Evolutionary conservation across 352 stramenopile species (phyloP).

Genomic region (Phytophthora ohioensis): DNA sequence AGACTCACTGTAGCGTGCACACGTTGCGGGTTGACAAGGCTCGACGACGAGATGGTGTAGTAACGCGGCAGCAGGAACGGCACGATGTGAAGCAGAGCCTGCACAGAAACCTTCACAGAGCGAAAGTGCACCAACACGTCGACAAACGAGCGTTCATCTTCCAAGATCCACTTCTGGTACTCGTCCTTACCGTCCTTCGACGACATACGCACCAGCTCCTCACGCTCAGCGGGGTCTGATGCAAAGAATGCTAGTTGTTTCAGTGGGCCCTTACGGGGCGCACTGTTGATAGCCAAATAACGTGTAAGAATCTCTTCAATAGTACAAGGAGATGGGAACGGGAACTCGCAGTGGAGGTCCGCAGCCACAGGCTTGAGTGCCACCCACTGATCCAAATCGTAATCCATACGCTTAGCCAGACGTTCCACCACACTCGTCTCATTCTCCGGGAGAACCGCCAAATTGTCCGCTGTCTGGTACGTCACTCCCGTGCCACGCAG

Average conservation of each 20-base stretch:
- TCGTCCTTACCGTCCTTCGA: slow-evolving; percentile 93
- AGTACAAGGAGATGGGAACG: slow-evolving; percentile 96
- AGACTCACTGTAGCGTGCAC: slow-evolving; percentile 97
- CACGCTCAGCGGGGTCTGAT: slow-evolving; percentile 57
- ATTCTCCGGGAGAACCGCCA: slow-evolving; percentile 95
- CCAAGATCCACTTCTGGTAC: slow-evolving; percentile 94
- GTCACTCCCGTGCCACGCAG: slow-evolving; percentile 81
- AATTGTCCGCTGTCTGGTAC: slow-evolving; percentile 95
- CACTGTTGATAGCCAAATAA: slow-evolving; percentile 95
- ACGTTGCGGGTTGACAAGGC: slow-evolving; percentile 88
- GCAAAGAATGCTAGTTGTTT: slow-evolving; percentile 88
- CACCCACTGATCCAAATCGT: slow-evolving; percentile 93
- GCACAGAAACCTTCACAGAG: slow-evolving; percentile 67
- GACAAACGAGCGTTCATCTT: slow-evolving; percentile 91
- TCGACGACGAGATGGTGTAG: slow-evolving; percentile 98
- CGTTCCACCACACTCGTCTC: slow-evolving; percentile 74
- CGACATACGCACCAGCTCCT: slow-evolving; percentile 62
- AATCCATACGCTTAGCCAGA: slow-evolving; percentile 87
- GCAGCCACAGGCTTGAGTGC: slow-evolving; percentile 63
- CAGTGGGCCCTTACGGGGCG: slow-evolving; percentile 86
- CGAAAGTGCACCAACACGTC: slow-evolving; percentile 90
- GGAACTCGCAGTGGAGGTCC: slow-evolving; percentile 65
- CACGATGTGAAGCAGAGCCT: slow-evolving; percentile 93
- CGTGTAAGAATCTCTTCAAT: slow-evolving; percentile 91
- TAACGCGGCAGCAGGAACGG: slow-evolving; percentile 95